Evolutionary conservation across 2,329 filamentous ascomycete species (phyloP).

Genomic region (Myriosclerotinia duriaeana): DNA sequence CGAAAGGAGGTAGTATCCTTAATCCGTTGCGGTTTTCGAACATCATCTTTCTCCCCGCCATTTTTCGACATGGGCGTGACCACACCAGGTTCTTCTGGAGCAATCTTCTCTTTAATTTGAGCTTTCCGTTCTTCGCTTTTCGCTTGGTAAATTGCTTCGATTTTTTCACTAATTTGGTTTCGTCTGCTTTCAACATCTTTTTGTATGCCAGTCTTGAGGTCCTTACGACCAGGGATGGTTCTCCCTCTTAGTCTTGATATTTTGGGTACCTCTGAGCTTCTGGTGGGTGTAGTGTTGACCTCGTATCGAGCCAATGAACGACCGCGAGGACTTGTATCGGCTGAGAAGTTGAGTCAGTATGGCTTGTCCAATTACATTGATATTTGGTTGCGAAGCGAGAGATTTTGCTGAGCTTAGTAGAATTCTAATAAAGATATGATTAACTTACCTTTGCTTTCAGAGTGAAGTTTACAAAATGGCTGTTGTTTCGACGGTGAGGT

Average conservation of each 20-base stretch:
- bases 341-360: neutral
- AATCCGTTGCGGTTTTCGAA: neutral
- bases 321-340: neutral
- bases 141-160: slow-evolving; percentile 33
- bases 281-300: slow-evolving; percentile 16
- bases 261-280: neutral
- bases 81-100: neutral
- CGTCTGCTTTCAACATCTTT: slow-evolving; percentile 12
- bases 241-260: slow-evolving; percentile 5
- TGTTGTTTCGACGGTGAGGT: slow-evolving; percentile 13
- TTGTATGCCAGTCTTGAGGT: neutral
- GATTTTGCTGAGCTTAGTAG: too few relatives aligned
- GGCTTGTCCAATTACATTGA: neutral
- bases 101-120: neutral
- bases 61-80: neutral
- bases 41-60: neutral
- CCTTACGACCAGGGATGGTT: slow-evolving; percentile 10
- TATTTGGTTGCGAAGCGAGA: neutral
- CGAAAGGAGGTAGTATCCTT: slow-evolving; percentile 16
- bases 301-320: slow-evolving; percentile 21
- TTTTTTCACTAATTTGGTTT: slow-evolving; percentile 31
- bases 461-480: neutral
- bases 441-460: slow-evolving; percentile 5
- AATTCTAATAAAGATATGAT: neutral
- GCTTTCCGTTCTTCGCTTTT: slow-evolving; percentile 29